Evolutionary conservation across 2,329 filamentous ascomycete genomes (phyloP), one percentile per base, ranked within the genome.

Genomic region (Xylariaceae sp.): DNA sequence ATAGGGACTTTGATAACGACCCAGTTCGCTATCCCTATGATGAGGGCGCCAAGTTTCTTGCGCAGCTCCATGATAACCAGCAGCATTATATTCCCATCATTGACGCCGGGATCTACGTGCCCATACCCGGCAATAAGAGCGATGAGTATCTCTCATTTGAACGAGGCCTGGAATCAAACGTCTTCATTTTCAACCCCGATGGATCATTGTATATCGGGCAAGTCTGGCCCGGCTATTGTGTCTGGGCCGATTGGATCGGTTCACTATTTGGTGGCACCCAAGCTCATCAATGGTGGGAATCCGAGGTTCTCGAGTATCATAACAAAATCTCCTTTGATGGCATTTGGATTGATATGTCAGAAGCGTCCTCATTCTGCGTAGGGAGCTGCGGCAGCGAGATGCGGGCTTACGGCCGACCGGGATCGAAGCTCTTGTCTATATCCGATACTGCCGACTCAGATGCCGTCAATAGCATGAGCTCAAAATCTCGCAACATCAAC

Each of bases 11-110:
- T 70, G 85, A 84, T 2, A 79, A 83, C 18, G 85, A 88, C 63
- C 77, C 80, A 2, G 73, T 75, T 2, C 77, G 78, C n/a, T 88
- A 82, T 69, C 74, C 80, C 2, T 77, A 87, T 58, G 66, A 76
- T 0, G 79, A 84, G 66, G 83, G 88, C 67, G 80, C 78, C 18
- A 75, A 85, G 64, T 78, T 91, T 50, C 79, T 88, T 2, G 73
- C 76, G 1, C 79, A 81, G 17, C 78, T 92, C 2, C 88, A 90
- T 67, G 73, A 76, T 7, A 82, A 84, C 56, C 76, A 84, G 3
- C 86, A 89, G 68, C 83, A 87, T n/a, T 88, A 89, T 58, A 80
- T 89, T 1, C 79, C 90, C 15, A 92, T 92, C 73, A 84, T 92
- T 10, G 89, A 93, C 68, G 83, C 86, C 1, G 84, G 84, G 10